These are phyloP conservation scores for Corchorus capsularis DNA, from an alignment of 345 rosid species.

Conservation along the genomic window DNA sequence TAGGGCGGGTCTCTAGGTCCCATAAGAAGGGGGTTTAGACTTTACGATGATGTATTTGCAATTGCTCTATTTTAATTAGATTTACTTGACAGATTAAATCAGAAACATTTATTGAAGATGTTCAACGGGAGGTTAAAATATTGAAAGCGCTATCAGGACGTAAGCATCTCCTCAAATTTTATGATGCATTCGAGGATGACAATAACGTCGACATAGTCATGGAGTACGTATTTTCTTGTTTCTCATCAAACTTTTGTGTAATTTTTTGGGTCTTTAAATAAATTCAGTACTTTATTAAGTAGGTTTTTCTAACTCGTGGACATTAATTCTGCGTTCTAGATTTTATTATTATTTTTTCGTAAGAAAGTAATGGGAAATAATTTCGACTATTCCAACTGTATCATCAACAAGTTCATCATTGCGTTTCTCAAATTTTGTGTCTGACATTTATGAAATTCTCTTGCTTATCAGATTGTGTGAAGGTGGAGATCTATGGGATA, in stretches of 20 bases:
- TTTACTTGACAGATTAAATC: slow-evolving; percentile 75
- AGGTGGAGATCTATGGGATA: slow-evolving; percentile 85
- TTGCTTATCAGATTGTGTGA: slow-evolving; percentile 65
- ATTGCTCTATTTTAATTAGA: slow-evolving; percentile 22
- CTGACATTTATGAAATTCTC: slow-evolving; percentile 23
- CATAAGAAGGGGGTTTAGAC: neutral
- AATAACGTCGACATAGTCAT: slow-evolving; percentile 85
- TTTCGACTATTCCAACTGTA: too few species aligned
- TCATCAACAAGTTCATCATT: neutral
- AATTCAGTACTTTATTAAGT: neutral
- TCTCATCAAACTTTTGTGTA: slow-evolving; percentile 11
- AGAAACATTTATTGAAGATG: slow-evolving; percentile 85
- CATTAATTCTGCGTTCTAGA: too few species aligned
- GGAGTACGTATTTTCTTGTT: slow-evolving; percentile 72
- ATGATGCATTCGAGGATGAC: slow-evolving; percentile 84
- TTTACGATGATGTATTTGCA: neutral
- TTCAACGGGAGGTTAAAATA: slow-evolving; percentile 84
- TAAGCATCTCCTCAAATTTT: slow-evolving; percentile 65
- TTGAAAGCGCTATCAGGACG: slow-evolving; percentile 78
- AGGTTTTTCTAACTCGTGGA: too few species aligned
- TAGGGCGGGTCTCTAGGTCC: too few species aligned
- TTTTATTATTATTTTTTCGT: too few species aligned
- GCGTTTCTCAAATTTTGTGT: slow-evolving; percentile 4
- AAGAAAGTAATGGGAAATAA: too few species aligned
- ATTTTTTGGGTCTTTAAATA: neutral